Conservation (phyloP, 2,329 filamentous ascomycete genomes). For the Xylaria sp. region DNA sequence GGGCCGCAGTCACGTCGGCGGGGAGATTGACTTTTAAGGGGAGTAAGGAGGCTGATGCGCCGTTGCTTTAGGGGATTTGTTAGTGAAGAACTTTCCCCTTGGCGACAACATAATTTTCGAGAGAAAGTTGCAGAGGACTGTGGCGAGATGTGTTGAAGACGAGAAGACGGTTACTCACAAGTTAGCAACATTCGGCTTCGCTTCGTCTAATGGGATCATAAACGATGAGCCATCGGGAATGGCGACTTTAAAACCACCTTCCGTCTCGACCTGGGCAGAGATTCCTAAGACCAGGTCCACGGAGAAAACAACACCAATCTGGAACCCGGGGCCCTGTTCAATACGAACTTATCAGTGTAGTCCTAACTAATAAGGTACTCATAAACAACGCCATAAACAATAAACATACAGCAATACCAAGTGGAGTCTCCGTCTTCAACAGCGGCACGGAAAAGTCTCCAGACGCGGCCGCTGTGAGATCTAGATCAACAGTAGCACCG, state of each 20-base stretch:
- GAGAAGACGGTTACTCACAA: conserved; percentile 40
- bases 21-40: conserved; percentile 39
- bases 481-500: conserved; percentile 41
- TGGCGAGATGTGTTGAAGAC: not conserved
- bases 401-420: conserved; percentile 42
- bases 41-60: conserved; percentile 39
- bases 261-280: conserved; percentile 37
- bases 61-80: conserved; percentile 37
- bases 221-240: conserved; percentile 44
- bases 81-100: not conserved
- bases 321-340: conserved; percentile 41
- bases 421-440: conserved; percentile 38
- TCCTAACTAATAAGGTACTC: not conserved
- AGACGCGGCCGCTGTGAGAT: conserved; percentile 30
- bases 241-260: conserved; percentile 42
- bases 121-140: not conserved
- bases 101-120: not conserved
- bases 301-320: conserved; percentile 42
- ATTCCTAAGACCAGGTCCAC: conserved; percentile 43
- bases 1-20: conserved; percentile 40
- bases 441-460: conserved; percentile 41
- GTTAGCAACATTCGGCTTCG: conserved; percentile 37
- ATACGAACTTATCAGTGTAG: not conserved
- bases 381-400: not conserved
- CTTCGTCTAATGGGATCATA: conserved; percentile 39